Evolutionary conservation across 78 protist genomes (phyloP), one percentile per base, ranked within the genome.

Genomic region (Salpingoeca rosetta): DNA sequence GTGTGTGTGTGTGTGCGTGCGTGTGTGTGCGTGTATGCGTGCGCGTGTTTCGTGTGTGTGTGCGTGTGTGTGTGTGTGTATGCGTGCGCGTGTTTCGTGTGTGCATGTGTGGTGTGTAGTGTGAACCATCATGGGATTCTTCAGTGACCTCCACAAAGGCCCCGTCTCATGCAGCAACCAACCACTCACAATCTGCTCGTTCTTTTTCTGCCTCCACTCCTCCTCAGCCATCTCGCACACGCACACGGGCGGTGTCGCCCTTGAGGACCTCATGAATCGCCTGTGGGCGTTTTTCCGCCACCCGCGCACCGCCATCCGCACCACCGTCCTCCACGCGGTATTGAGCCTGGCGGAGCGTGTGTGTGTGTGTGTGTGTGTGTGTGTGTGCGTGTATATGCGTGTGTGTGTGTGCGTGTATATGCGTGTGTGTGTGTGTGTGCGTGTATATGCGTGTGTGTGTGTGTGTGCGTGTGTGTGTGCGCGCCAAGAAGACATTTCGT

Each of bases 221-320:
- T 51, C 65, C 17, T 51, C 65, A 51, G 65, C 65, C 65, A 51
- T 51, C 17, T 7, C 7, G 17, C 65, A 51, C 65, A 51, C 31
- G 36, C 75, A 3, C 7, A 10, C 36, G 35, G 7, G 35, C 75
- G 36, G 75, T 65, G 7, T 22, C 39, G 28, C 76, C 26, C 87
- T 76, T 44, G 76, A 75, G 7, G 7, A 10, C 45, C 77, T 86
- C 1, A 73, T 87, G 26, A 88, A 83, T 2, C 88, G 89, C 44
- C 83, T 91, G 28, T 88, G 74, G 82, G 90, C 90, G 24, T 89
- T 86, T 77, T 65, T 89, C 35, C 81, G 86, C 28, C 92, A 89
- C 83, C 0, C 3, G 36, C 0, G 11, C 36, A 0, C 76, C 17
- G 27, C 82, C 39, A 89, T 89, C 24, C 88, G 92, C 26, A 26